Evolutionary conservation across 2,329 filamentous ascomycete species (phyloP), one percentile per base, ranked within the genome.

Genomic region (Epichloe baconii): DNA sequence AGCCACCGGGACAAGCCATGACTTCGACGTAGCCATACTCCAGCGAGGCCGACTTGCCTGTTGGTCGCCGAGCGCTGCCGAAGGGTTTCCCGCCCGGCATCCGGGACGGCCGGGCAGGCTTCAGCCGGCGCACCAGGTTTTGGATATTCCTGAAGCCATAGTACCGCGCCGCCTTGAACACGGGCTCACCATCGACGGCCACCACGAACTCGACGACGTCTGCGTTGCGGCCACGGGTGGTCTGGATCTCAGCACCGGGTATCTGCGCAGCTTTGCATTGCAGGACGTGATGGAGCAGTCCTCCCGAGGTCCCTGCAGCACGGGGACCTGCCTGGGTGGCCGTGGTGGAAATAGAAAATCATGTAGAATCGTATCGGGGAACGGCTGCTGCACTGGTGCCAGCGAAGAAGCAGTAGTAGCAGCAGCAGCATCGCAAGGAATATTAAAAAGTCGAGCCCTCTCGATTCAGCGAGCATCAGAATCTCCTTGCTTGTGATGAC

Each of bases 91-190:
- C 86, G 1, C 88, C 89, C 1, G 89, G 88, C 72, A 95, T 83
- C 52, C 86, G 80, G 43, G 86, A 91, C 5, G 79, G 74, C 52
- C 80, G 82, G 0, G 85, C 79, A 0, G 93, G 93, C 65, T 94
- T 95, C 46, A 98, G 70, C 54, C 85, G 83, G n/a, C 93, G 82
- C 15, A 98, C 93, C 5, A 98, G 79, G 62, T 98, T 98, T 66
- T 97, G 93, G 55, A 98, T 98, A 63, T 98, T 98, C 49, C 93
- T 79, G 74, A 98, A 98, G 5, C 93, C 93, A 65, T 98, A 98
- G 68, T 91, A 98, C 48, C 93, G 82, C 4, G 91, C 91, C 19
- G 88, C 85, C 63, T 81, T 86, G 70, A 94, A 82, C 2, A 94
- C 66, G 3, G 75, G 68, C 55, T 81, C 71, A 10, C 77, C 77